phyloP scores from a whole-genome alignment of 2,329 filamentous ascomycete species.

The Lecanicillium sp. region DNA sequence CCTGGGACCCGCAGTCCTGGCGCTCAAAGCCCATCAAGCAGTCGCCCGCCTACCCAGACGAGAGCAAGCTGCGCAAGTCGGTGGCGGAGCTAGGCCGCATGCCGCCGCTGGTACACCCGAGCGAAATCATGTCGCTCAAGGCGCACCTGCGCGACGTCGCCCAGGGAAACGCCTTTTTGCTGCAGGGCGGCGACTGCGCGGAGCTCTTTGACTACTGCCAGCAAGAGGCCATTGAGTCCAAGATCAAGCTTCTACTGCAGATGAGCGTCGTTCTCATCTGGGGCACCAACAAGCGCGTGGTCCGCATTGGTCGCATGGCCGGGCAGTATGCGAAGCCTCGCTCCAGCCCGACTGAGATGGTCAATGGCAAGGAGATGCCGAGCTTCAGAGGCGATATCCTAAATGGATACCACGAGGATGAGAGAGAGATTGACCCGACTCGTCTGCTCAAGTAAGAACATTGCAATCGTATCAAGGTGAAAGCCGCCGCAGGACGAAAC shows the following conservation, averaged over 20 bases:
- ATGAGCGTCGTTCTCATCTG: slow-evolving; percentile 96
- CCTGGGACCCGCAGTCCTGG: slow-evolving; percentile 63
- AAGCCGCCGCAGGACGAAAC: too few relatives aligned
- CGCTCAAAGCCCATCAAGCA: slow-evolving; percentile 73
- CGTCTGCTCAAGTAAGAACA: slow-evolving; percentile 64
- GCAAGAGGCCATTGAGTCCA: slow-evolving; percentile 81
- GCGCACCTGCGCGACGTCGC: slow-evolving; percentile 77
- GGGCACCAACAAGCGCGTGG: slow-evolving; percentile 73
- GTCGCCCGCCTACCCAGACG: slow-evolving; percentile 60
- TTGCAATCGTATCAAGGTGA: too few relatives aligned
- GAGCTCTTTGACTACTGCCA: slow-evolving; percentile 97
- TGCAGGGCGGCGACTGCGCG: slow-evolving; percentile 95
- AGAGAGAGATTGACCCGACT: slow-evolving; percentile 72
- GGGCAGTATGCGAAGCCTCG: slow-evolving; percentile 96
- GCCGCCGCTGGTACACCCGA: slow-evolving; percentile 71
- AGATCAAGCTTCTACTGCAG: slow-evolving; percentile 92
- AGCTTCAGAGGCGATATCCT: slow-evolving; percentile 94
- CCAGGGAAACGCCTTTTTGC: slow-evolving; percentile 80
- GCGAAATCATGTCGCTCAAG: slow-evolving; percentile 75
- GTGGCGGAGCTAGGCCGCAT: slow-evolving; percentile 58
- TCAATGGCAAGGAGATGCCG: slow-evolving; percentile 73
- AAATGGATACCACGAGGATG: slow-evolving; percentile 74
- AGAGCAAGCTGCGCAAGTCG: slow-evolving; percentile 49
- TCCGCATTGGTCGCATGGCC: slow-evolving; percentile 91
- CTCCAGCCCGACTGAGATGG: slow-evolving; percentile 76